These are phyloP conservation scores for Tephrocybe sp. DNA, from an alignment of 768 basidiomycete species.

Conservation along the genomic window DNA sequence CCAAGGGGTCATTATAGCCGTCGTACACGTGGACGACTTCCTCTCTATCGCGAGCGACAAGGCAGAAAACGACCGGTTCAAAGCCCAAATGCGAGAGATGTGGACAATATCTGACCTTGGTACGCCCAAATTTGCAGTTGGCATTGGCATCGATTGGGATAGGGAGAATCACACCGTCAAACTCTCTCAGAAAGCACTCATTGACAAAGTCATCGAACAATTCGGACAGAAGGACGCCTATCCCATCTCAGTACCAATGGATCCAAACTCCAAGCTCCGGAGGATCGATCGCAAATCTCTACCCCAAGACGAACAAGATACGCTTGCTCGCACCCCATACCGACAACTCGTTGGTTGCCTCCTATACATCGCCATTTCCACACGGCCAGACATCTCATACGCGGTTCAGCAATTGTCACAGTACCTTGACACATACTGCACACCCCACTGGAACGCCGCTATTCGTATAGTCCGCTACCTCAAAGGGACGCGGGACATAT, in stretches of 20 bases:
- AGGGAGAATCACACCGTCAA: conserved; percentile 12
- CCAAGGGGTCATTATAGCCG: conserved; percentile 19
- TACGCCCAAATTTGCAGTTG: conserved; percentile 27
- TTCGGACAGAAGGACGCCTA: conserved; percentile 18
- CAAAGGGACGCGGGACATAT: background rate
- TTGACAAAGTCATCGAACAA: conserved; percentile 17
- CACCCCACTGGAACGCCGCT: conserved; percentile 1
- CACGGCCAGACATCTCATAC: conserved; percentile 1
- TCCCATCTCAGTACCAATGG: conserved; percentile 15
- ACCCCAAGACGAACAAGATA: background rate
- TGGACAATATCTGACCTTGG: conserved; percentile 36
- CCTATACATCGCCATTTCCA: conserved; percentile 1
- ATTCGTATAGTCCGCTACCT: conserved; percentile 2
- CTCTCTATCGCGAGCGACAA: conserved; percentile 17
- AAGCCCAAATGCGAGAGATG: conserved; percentile 20
- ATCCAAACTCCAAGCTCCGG: conserved; percentile 10
- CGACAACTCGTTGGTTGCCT: conserved; percentile 3
- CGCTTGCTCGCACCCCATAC: background rate
- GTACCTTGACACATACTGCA: background rate
- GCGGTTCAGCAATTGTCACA: background rate
- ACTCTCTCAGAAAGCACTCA: conserved; percentile 17
- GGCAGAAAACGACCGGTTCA: conserved; percentile 20
- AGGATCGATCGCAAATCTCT: background rate
- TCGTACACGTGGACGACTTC: conserved; percentile 33
- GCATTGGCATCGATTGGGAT: conserved; percentile 34